Conservation (phyloP, 257 asterid genomes). For the Ballota nigra region DNA sequence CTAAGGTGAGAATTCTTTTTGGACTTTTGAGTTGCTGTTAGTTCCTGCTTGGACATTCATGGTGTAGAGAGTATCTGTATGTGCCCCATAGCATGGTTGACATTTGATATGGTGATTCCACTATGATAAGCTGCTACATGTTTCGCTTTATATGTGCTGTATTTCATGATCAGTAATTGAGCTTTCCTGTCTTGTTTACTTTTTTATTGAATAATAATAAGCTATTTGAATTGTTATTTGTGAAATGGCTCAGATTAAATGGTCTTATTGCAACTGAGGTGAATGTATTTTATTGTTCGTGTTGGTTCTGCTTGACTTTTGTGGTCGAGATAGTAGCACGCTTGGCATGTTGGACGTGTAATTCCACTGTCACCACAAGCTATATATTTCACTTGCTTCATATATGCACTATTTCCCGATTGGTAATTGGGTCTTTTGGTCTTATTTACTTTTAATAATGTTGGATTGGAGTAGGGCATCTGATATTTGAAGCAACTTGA, state of each 20-base stretch:
- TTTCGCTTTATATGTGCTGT: not conserved
- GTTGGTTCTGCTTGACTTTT: not conserved
- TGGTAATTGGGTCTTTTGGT: not conserved
- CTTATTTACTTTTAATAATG: not conserved
- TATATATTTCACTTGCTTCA: not conserved
- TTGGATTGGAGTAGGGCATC: not conserved
- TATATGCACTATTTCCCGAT: not conserved
- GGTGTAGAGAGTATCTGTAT: no score
- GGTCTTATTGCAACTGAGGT: not conserved
- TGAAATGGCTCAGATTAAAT: not conserved
- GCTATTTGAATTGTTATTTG: not conserved
- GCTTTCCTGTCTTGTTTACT: not conserved
- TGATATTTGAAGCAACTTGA: not conserved
- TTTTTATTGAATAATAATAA: not conserved
- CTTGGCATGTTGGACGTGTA: not conserved
- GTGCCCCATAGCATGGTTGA: no score
- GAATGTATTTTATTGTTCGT: not conserved
- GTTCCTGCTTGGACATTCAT: not conserved
- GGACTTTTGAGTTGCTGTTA: not conserved
- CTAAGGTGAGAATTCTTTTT: conserved; percentile 52
- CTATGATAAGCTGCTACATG: not conserved
- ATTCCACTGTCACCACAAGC: not conserved
- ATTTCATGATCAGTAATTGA: not conserved
- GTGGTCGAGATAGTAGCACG: not conserved
- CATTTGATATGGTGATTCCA: not conserved